Base-by-base conservation (phyloP, 345 rosid species). In the Corchorus capsularis region DNA sequence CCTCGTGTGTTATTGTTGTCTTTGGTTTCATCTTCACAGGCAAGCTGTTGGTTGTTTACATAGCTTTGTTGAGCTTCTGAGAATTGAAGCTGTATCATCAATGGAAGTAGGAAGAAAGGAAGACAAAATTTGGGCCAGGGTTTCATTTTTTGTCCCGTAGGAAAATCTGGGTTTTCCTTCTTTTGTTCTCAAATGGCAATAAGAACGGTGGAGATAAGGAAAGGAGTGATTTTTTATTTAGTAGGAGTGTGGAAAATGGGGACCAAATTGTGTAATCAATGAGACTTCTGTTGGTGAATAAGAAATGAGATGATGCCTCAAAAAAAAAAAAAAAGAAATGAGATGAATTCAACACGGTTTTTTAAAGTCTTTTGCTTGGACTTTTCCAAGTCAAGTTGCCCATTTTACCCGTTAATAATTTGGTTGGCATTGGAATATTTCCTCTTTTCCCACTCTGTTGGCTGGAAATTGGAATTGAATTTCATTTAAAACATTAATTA, bases 11-110 rank as follows among this genome's bases (percentile, higher is more conserved):
- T 56, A 78, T 75, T 78, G 78, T 87, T 16, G 82, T 52, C 73
- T 14, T 34, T 6, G 10, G 14, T 5, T 46, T 39, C 27, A 79
- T 65, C 0, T 1, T 69, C 22, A 75, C 98, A 93, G 71, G 0
- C 78, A 0, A 83, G 80, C 79, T 93, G 98, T 76, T 53, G 76
- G 82, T 93, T 91, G 83, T 80, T 46, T 14, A 93, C 83, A 72
- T 95, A 95, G 4, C 76, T 43, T 77, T 94, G 98, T 60, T 94
- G 98, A 17, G 68, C 77, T 55, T 41, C 11, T 19, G 37, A 35
- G 52, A 54, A 9, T 27, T 9, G 56, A 9, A 61, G 6, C 22
- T 15, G 43, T 8, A 60, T 34, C 46, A 61, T 5, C 22, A 32
- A 72, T 41, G 66, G 37, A 13, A 43, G 55, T 11, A 61, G 56